These are phyloP conservation scores for Skeletonema grethae DNA, from an alignment of 108 stramenopile genomes.

Conservation along the genomic window DNA sequence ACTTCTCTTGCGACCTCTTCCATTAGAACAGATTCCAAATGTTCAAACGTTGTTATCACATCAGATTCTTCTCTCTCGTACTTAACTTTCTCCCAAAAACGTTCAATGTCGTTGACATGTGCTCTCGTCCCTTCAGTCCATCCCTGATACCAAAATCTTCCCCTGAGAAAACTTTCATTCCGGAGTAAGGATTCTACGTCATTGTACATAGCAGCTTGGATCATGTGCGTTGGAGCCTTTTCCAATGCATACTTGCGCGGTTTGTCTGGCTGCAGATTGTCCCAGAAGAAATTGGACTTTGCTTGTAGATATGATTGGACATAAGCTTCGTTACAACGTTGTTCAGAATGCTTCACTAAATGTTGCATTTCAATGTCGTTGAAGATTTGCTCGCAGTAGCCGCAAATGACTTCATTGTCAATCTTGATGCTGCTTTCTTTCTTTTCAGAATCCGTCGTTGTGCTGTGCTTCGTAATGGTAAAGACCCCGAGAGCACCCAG, in stretches of 20 bases:
- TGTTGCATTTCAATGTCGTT: slow-evolving; percentile 51
- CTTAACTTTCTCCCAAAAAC: slow-evolving; percentile 44
- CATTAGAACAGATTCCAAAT: slow-evolving; percentile 27
- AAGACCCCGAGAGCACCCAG: slow-evolving; percentile 71
- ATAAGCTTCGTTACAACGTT: slow-evolving; percentile 70
- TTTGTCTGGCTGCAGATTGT: slow-evolving; percentile 58
- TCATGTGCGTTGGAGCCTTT: slow-evolving; percentile 71
- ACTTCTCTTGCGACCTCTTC: slow-evolving; percentile 25
- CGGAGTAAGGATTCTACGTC: slow-evolving; percentile 59
- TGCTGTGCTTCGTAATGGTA: slow-evolving; percentile 45
- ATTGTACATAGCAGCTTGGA: slow-evolving; percentile 66
- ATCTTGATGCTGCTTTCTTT: slow-evolving; percentile 67
- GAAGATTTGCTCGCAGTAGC: slow-evolving; percentile 61
- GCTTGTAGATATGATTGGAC: slow-evolving; percentile 54
- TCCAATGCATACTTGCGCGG: slow-evolving; percentile 70
- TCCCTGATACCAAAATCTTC: slow-evolving; percentile 63
- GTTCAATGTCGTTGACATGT: slow-evolving; percentile 72
- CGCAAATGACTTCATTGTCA: slow-evolving; percentile 61
- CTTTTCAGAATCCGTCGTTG: slow-evolving; percentile 7
- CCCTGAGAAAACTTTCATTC: slow-evolving; percentile 68
- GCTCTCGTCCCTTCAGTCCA: slow-evolving; percentile 61
- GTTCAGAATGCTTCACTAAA: slow-evolving; percentile 56
- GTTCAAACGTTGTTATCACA: slow-evolving; percentile 10
- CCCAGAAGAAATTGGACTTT: slow-evolving; percentile 54
- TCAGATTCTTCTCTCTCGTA: slow-evolving; percentile 14